Evolutionary conservation across 108 stramenopile species (phyloP).

Genomic region (Fragilariopsis cylindrus): DNA sequence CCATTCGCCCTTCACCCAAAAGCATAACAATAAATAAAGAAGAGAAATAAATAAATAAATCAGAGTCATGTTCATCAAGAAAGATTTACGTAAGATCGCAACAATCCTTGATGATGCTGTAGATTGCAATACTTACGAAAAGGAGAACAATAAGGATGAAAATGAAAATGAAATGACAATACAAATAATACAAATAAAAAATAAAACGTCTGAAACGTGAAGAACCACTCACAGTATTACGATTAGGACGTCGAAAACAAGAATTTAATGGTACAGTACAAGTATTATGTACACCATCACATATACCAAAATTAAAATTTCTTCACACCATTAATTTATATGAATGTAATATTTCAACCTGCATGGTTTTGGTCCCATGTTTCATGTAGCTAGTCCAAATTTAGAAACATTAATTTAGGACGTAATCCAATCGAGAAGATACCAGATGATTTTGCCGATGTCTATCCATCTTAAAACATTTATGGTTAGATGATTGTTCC

Average conservation of each 20-base stretch:
- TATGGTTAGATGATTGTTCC: conserved; percentile 72
- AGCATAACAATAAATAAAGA: too few species aligned
- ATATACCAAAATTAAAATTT: conserved; percentile 42
- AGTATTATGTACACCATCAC: conserved; percentile 48
- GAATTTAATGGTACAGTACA: conserved; percentile 54
- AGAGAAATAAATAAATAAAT: too few species aligned
- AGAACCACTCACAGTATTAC: conserved; percentile 30
- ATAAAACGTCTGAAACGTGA: conserved; percentile 31
- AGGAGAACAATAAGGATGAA: not conserved
- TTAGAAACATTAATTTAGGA: conserved; percentile 62
- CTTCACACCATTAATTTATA: conserved; percentile 56
- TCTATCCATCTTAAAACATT: conserved; percentile 41
- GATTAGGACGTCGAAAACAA: conserved; percentile 35
- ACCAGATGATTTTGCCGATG: conserved; percentile 38
- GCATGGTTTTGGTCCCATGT: conserved; percentile 34
- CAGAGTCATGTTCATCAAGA: conserved; percentile 68
- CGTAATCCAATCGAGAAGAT: conserved; percentile 49
- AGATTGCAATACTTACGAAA: conserved; percentile 8
- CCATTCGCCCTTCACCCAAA: too few species aligned
- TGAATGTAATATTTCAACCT: conserved; percentile 54
- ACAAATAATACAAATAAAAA: conserved; percentile 14
- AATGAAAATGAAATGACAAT: conserved; percentile 13
- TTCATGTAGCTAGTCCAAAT: conserved; percentile 29
- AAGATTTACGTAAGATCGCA: conserved; percentile 71
- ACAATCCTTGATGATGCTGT: conserved; percentile 59